Conservation (phyloP, 768 basidiomycete genomes). For the Dentipellis fragilis region DNA sequence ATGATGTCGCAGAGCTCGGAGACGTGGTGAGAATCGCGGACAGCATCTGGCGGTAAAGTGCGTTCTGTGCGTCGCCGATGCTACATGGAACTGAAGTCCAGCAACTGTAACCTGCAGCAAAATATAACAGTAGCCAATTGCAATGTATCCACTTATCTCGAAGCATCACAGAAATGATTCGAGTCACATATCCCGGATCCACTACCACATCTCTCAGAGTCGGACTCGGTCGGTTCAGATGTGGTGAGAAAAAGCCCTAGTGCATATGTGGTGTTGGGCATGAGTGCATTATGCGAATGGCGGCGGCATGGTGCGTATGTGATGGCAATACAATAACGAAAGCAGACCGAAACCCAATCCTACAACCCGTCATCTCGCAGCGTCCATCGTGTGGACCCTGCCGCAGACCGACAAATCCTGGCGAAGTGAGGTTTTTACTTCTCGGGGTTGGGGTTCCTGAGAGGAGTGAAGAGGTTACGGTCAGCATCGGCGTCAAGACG, state of each 20-base stretch:
- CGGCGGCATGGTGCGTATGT: slow-evolving; percentile 2
- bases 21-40: slow-evolving; percentile 66
- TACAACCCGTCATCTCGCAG: neutral
- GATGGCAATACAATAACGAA: slow-evolving; percentile 6
- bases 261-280: slow-evolving; percentile 8
- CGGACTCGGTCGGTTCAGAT: too few species aligned
- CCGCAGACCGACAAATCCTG: neutral
- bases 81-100: neutral
- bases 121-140: too few species aligned
- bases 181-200: too few species aligned
- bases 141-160: too few species aligned
- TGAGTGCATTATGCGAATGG: slow-evolving; percentile 5
- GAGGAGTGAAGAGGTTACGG: neutral
- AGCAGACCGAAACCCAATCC: slow-evolving; percentile 1
- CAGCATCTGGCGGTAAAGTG: slow-evolving; percentile 19
- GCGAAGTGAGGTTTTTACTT: slow-evolving; percentile 18
- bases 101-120: too few species aligned
- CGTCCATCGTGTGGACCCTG: neutral
- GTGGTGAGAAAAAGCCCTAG: neutral
- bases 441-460: slow-evolving; percentile 30
- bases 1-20: slow-evolving; percentile 62
- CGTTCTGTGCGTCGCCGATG: too few species aligned
- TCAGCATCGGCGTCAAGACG: slow-evolving; percentile 1
- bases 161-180: too few species aligned
- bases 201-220: too few species aligned